phyloP scores from a whole-genome alignment of 768 basidiomycete species.

The Suillus americanus region DNA sequence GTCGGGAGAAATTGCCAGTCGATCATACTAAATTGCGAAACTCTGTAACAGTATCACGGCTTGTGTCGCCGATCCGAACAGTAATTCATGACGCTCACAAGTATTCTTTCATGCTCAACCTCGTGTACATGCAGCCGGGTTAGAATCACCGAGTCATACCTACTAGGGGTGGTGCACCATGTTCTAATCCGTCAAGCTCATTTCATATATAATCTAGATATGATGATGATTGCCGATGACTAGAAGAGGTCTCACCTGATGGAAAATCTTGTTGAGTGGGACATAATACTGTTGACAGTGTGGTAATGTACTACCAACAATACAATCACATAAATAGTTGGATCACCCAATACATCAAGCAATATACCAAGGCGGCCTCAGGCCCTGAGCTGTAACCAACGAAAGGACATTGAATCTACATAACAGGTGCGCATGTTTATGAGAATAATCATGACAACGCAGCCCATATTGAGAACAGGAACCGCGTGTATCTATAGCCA shows the following conservation, averaged over 20 bases:
- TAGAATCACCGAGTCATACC: background rate
- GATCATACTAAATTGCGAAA: background rate
- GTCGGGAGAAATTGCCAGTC: background rate
- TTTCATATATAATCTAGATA: background rate
- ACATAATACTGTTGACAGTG: background rate
- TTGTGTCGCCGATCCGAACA: background rate
- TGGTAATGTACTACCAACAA: background rate
- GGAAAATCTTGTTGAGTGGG: background rate
- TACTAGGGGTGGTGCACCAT: background rate
- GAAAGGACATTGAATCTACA: background rate
- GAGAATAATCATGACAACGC: background rate
- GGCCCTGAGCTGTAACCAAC: background rate
- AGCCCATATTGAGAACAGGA: background rate
- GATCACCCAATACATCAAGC: background rate
- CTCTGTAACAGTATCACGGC: background rate
- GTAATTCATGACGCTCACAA: background rate
- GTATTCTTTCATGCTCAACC: background rate
- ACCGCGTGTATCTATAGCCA: background rate
- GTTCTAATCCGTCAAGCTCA: background rate
- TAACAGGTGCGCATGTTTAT: background rate
- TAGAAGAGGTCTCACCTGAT: background rate
- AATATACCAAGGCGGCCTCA: background rate
- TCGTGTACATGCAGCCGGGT: background rate
- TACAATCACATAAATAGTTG: background rate
- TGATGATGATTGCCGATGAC: background rate